Base-by-base conservation (phyloP, 331 rosid genomes). In the Rosa hybrid region DNA sequence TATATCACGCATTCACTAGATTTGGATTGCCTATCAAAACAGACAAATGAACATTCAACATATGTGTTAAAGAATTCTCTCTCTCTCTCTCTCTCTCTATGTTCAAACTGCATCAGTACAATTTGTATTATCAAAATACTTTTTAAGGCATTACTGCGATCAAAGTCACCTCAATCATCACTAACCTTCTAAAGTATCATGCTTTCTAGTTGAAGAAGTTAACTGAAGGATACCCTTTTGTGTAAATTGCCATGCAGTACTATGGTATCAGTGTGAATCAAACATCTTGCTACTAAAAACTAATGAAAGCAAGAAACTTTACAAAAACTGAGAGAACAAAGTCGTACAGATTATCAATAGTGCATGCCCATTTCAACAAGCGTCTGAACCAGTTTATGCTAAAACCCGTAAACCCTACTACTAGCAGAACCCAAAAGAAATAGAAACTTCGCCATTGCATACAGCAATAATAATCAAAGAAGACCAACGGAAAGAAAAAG, bases 341-440 rank as follows among this genome's bases (percentile, higher is more conserved):
- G 53, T 34, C 54, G 41, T 23, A 21, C 5, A 74, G 23, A 74
- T 18, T 11, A 74, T 2, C 77, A 12, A 13, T 11, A 38, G 8
- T 8, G 53, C 45, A 41, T 56, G 44, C 49, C 77, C 12, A 74
- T n/a, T 39, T 12, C 39, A 50, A 69, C 34, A 44, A 20, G 38
- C 38, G 38, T 34, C 23, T 6, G 34, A 54, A 13, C 62, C 39
- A 44, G 54, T 69, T n/a, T 42, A 45, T 18, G 53, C 48, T 42
- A 10, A 20, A 73, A 48, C 67, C 65, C 77, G 7, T 56, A 41
- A 75, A 56, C 78, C 78, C 34, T 60, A 53, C 21, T 21, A 11
- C 49, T 21, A 34, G 21, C 64, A n/a, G 8, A 54, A 54, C n/a
- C 68, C 68, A 74, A 13, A 56, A 39, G 38, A 54, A 73, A 73